Evolutionary conservation across 2,329 filamentous ascomycete species (phyloP).

Genomic region (Dactylellina drechsleri): DNA sequence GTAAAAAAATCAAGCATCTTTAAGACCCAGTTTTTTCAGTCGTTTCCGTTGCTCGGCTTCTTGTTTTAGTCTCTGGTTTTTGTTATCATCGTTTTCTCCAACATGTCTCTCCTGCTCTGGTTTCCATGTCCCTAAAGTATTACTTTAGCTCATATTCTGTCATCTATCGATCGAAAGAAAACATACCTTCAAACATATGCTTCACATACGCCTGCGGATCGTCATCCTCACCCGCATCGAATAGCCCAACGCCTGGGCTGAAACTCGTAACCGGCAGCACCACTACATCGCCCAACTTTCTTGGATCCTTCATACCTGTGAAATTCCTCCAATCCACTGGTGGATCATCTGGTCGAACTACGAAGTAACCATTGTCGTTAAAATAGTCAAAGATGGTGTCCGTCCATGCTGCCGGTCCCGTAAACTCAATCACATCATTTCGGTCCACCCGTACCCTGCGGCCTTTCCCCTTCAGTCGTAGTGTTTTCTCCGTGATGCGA

Average conservation of each 20-base stretch:
- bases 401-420: conserved; percentile 93
- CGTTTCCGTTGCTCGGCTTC: conserved; percentile 26
- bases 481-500: conserved; percentile 82
- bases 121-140: conserved; percentile 75
- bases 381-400: conserved; percentile 91
- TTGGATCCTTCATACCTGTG: conserved; percentile 82
- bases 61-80: conserved; percentile 10
- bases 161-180: neutral
- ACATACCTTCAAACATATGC: conserved; percentile 85
- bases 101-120: conserved; percentile 77
- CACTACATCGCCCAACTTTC: conserved; percentile 91
- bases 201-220: conserved; percentile 98
- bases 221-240: conserved; percentile 86
- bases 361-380: conserved; percentile 89
- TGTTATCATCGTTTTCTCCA: conserved; percentile 64
- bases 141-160: conserved; percentile 22
- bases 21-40: conserved; percentile 31
- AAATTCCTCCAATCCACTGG: conserved; percentile 87
- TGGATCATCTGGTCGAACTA: conserved; percentile 75
- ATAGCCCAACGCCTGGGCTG: conserved; percentile 91
- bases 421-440: conserved; percentile 88
- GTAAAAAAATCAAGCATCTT: neutral
- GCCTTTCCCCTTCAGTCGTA: conserved; percentile 76
- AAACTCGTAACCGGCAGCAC: conserved; percentile 97
- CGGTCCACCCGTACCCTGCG: conserved; percentile 69